Conservation (phyloP, 2,329 filamentous ascomycete species). For the Fusarium agapanthi region DNA sequence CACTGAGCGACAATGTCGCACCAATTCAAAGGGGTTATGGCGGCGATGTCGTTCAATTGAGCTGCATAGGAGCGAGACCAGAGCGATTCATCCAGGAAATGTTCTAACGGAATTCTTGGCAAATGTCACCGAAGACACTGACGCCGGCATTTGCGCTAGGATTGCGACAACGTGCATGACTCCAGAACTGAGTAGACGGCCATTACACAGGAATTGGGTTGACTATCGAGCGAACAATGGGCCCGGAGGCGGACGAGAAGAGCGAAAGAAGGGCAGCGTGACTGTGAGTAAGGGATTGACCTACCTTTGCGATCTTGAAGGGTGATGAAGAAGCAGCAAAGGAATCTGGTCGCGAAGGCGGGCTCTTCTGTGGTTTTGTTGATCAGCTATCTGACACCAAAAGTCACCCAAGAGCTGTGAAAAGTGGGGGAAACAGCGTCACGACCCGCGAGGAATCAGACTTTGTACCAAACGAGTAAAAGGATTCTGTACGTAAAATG, state of each 20-base stretch:
- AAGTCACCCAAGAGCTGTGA: slow-evolving; percentile 38
- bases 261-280: neutral
- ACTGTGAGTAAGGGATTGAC: slow-evolving; percentile 6
- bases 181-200: slow-evolving; percentile 5
- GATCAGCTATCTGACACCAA: slow-evolving; percentile 39
- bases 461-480: slow-evolving; percentile 22
- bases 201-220: slow-evolving; percentile 19
- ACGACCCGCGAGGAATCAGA: slow-evolving; percentile 37
- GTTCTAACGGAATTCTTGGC: slow-evolving; percentile 17
- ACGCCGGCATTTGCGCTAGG: slow-evolving; percentile 14
- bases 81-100: neutral
- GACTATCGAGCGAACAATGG: slow-evolving; percentile 4
- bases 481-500: slow-evolving; percentile 18
- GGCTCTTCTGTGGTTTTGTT: slow-evolving; percentile 45
- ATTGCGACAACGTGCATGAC: slow-evolving; percentile 21
- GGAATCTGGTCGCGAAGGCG: slow-evolving; percentile 40
- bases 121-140: slow-evolving; percentile 15
- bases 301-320: slow-evolving; percentile 43
- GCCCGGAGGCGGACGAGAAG: slow-evolving; percentile 4
- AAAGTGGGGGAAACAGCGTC: slow-evolving; percentile 42
- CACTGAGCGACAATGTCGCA: slow-evolving; percentile 12
- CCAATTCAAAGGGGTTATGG: slow-evolving; percentile 11
- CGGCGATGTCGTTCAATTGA: slow-evolving; percentile 18
- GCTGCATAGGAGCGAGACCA: neutral
- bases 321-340: slow-evolving; percentile 45